Conservation (phyloP, 2,329 filamentous ascomycete species). For the Apiospora aurea region DNA sequence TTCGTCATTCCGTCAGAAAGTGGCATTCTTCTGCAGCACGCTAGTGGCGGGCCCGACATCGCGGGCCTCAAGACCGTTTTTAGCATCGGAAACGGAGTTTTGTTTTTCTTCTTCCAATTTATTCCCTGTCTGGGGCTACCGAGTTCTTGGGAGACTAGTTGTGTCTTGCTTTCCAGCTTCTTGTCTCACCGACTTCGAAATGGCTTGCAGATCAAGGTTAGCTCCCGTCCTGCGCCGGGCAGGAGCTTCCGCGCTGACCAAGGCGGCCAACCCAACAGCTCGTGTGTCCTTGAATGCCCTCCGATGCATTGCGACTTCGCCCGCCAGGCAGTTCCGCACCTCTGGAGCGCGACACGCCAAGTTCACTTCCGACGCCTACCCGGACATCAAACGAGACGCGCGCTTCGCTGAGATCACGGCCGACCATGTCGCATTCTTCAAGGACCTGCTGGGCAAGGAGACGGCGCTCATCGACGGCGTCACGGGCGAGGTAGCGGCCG, state of each 20-base stretch:
- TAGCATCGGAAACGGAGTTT: slow-evolving; percentile 5
- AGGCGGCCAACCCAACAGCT: slow-evolving; percentile 26
- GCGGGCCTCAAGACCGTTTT: slow-evolving; percentile 12
- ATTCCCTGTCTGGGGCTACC: not conserved
- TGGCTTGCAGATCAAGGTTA: slow-evolving; percentile 36
- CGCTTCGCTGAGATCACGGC: slow-evolving; percentile 76
- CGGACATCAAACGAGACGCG: slow-evolving; percentile 79
- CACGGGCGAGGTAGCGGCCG: slow-evolving; percentile 69
- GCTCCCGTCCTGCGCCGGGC: slow-evolving; percentile 38
- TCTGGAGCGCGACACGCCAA: slow-evolving; percentile 56
- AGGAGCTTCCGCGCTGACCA: slow-evolving; percentile 30
- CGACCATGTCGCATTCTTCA: slow-evolving; percentile 86
- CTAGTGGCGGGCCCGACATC: slow-evolving; percentile 17
- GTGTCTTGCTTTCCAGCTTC: not conserved
- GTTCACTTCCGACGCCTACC: slow-evolving; percentile 87
- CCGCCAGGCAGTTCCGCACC: slow-evolving; percentile 36
- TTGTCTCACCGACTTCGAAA: slow-evolving; percentile 11
- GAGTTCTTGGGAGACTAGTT: not conserved
- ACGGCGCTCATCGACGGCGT: slow-evolving; percentile 87
- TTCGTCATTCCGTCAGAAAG: not conserved
- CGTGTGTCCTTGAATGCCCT: slow-evolving; percentile 18
- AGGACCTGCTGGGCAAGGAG: slow-evolving; percentile 77
- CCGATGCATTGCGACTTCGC: slow-evolving; percentile 39
- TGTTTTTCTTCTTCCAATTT: slow-evolving; percentile 11
- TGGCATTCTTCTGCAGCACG: not conserved